These are phyloP conservation scores for Cladosporium cucumerinum DNA, from an alignment of 2,329 filamentous ascomycete species.

Conservation along the genomic window DNA sequence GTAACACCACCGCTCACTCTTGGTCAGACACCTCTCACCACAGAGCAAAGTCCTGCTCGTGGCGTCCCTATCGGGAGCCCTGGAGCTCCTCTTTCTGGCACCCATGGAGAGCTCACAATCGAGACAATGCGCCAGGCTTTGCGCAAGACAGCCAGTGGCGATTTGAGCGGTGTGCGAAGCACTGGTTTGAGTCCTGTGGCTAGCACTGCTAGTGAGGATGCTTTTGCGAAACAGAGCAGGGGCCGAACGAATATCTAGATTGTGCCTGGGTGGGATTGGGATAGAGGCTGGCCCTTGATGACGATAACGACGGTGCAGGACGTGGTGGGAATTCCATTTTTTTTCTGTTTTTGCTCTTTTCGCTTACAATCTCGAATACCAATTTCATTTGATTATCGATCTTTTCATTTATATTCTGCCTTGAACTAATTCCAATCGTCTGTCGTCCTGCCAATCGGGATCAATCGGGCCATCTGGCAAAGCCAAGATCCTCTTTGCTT, in stretches of 20 bases:
- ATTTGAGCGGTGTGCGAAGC: conserved; percentile 48
- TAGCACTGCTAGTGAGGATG: background rate
- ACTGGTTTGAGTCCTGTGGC: conserved; percentile 9
- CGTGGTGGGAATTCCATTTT: background rate
- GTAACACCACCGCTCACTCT: conserved; percentile 6
- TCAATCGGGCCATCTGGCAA: too few relatives aligned
- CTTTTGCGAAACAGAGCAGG: conserved; percentile 12
- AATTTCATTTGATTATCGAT: background rate
- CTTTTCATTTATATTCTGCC: background rate
- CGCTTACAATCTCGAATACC: conserved; percentile 1
- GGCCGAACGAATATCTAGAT: conserved; percentile 9
- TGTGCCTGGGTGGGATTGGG: background rate
- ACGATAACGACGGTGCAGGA: background rate
- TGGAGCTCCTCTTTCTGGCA: conserved; percentile 21
- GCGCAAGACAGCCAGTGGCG: conserved; percentile 77
- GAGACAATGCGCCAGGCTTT: conserved; percentile 93
- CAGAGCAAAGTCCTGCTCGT: conserved; percentile 10
- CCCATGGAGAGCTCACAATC: conserved; percentile 72
- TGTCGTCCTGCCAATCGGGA: background rate
- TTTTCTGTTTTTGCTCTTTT: background rate
- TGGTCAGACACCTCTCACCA: background rate
- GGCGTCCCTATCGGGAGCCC: conserved; percentile 17
- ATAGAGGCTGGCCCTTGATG: background rate
- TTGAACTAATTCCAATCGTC: background rate
- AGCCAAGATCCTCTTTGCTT: too few relatives aligned